Base-by-base conservation (phyloP, 228 moss, liverwort and hornwort genomes). In the Sphagnum fallax region DNA sequence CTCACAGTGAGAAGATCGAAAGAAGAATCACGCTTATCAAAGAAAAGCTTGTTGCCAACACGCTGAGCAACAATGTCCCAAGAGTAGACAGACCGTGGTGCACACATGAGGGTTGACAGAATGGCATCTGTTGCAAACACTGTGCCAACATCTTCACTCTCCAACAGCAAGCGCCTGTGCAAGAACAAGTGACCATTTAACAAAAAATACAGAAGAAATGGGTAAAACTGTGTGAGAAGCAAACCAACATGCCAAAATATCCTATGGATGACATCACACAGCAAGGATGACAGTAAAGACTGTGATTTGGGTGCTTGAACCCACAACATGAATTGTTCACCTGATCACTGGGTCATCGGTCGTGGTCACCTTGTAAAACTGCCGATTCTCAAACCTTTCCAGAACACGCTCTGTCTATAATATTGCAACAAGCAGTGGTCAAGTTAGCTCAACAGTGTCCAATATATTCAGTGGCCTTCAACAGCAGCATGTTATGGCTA, bases 101-200 rank as follows among this genome's bases (percentile, higher is more conserved):
- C 87, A 69, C 98, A 98, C 98, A 98, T 98, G 8, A 98, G 83
- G 10, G 92, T 94, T 32, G 98, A 92, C 52, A 98, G 75, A 62
- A 98, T 94, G n/a, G 93, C 90, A 79, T 98, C 97, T 7, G 97
- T 98, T 49, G 97, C 97, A 66, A 98, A 98, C n/a, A 98, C 93
- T 13, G 93, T 93, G n/a, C 93, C 97, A 16, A 93, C 88, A 68
- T 98, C 91, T 71, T 98, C 93, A 58, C 91, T 92, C 72, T 98
- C 93, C 78, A 98, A 71, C 32, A 93, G 84, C 68, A 98, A 74
- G 64, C 91, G 81, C 76, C 97, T 95, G 84, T 52, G 32, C 32
- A 32, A 32, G 32, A 32, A 32, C 32, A 32, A 32, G 12, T 11
- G 59, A 60, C 15, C 11, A 60, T 11, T 60, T 60, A 60, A 11